Percentiles rank a stretch among this genome's conserved stretches.
phyloP scores from a whole-genome alignment of 208 protist species.

The Zelonia costaricensis region DNA sequence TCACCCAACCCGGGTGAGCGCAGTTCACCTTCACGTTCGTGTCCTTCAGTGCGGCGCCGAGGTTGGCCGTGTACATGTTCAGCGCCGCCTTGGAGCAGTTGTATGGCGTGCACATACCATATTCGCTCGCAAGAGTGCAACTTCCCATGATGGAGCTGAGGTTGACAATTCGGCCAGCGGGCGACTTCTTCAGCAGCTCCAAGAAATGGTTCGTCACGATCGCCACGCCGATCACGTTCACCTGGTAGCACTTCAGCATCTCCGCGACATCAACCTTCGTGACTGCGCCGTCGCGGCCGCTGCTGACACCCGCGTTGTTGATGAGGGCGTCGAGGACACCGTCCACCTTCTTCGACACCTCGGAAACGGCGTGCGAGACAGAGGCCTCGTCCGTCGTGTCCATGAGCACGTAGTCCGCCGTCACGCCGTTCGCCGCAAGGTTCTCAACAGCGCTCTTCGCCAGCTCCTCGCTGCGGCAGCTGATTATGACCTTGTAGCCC shows the following conservation, averaged over 20 bases:
- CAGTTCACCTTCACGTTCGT: slow-evolving; percentile 66
- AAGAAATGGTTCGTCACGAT: slow-evolving; percentile 73
- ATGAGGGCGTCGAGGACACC: slow-evolving; percentile 66
- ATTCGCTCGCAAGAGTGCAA: slow-evolving; percentile 16
- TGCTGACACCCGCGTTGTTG: slow-evolving; percentile 64
- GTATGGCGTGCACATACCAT: slow-evolving; percentile 36
- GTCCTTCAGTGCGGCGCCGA: slow-evolving; percentile 51
- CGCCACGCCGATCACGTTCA: slow-evolving; percentile 60
- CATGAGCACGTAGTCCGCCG: slow-evolving; percentile 41
- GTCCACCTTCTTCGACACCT: slow-evolving; percentile 38
- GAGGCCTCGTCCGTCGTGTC: slow-evolving; percentile 48
- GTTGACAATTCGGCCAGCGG: slow-evolving; percentile 74
- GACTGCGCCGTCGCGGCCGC: slow-evolving; percentile 6
- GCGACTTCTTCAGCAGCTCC: slow-evolving; percentile 54
- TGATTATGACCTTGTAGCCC: slow-evolving; percentile 71
- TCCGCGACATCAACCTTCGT: slow-evolving; percentile 33
- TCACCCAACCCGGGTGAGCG: slow-evolving; percentile 71
- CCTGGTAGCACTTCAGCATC: slow-evolving; percentile 47
- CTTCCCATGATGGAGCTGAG: slow-evolving; percentile 71
- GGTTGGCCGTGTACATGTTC: slow-evolving; percentile 85
- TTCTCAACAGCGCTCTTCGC: slow-evolving; percentile 45
- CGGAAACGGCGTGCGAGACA: slow-evolving; percentile 42
- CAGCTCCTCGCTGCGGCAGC: slow-evolving; percentile 35
- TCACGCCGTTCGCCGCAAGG: slow-evolving; percentile 33
- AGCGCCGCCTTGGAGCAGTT: slow-evolving; percentile 71